Evolutionary conservation across 2,329 filamentous ascomycete species (phyloP), one percentile per base, ranked within the genome.

Genomic region (Colletotrichum truncatum): DNA sequence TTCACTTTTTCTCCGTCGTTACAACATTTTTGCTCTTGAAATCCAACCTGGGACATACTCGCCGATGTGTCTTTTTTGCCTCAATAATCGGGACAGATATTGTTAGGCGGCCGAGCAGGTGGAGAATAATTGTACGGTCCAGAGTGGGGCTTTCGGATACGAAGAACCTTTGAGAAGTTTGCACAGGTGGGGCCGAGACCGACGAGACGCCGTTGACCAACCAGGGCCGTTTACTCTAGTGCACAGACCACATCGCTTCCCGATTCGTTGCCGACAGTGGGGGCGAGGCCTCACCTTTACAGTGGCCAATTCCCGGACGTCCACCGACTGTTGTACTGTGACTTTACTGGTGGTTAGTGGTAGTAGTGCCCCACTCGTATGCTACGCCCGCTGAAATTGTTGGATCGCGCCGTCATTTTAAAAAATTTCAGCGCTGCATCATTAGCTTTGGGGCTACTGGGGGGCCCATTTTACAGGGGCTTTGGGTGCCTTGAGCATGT

Each of bases 341-440:
- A 34, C 26, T 34, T n/a, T n/a, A n/a, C n/a, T n/a, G n/a, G n/a
- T n/a, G n/a, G 16, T 14, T 43, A 43, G 46, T 18, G 26, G 3
- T 26, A 10, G 10, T 8, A 28, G 10, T 3, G 34, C 12, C 51
- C 63, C 57, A 62, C 51, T 16, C 14, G 43, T 10, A 52, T 56
- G 57, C 26, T 66, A 66, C 62, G 45, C 36, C 51, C 57, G 57
- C 49, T 51, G 49, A 65, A 62, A 65, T 62, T 65, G 57, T 65
- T 56, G 49, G 57, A 62, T 62, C 43, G 34, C 62, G 49, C 62
- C 57, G 43, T 62, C 34, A 62, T 65, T 65, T 28, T 9, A 28
- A 16, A 48, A 60, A 32, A 41, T 55, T 49, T 30, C 61, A 53
- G 38, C 46, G 41, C 30, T 28, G 23, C 43, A 26, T 26, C 39